These are phyloP conservation scores for Debaryomycetaceae sp. DNA, from an alignment of 1,139 yeast species.

Conservation along the genomic window DNA sequence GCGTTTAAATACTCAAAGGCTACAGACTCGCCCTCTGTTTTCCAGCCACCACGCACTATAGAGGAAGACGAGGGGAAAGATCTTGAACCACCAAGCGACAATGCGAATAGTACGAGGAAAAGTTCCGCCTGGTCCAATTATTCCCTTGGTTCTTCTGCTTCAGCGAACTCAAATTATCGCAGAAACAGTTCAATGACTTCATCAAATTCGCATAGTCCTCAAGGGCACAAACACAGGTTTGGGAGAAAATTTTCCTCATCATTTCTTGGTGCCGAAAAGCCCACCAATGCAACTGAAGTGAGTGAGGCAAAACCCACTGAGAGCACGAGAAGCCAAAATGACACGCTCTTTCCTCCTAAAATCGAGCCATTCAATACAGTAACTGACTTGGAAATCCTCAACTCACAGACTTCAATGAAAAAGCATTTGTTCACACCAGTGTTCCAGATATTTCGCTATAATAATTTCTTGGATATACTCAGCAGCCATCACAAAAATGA, in stretches of 20 bases:
- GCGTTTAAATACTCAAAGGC: background rate
- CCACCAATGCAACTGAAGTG: background rate
- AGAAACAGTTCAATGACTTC: background rate
- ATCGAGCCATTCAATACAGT: conserved; percentile 17
- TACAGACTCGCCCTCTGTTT: background rate
- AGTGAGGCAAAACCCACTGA: background rate
- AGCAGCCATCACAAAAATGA: conserved; percentile 34
- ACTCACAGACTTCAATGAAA: conserved; percentile 21
- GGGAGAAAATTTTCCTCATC: background rate
- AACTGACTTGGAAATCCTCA: conserved; percentile 22
- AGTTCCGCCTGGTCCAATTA: background rate
- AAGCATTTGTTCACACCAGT: conserved; percentile 24
- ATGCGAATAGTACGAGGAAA: background rate
- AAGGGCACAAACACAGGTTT: background rate
- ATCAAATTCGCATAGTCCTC: background rate
- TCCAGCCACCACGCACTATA: background rate
- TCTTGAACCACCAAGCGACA: background rate
- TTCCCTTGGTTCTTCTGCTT: background rate
- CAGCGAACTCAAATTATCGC: background rate
- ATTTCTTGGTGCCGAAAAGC: background rate
- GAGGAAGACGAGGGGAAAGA: background rate
- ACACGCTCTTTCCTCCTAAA: background rate
- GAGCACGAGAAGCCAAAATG: too few relatives aligned
- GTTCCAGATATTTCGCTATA: conserved; percentile 32
- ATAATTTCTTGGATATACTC: conserved; percentile 31